Base-by-base conservation (phyloP, 2,329 filamentous ascomycete species). In the Fonsecaea pedrosoi region DNA sequence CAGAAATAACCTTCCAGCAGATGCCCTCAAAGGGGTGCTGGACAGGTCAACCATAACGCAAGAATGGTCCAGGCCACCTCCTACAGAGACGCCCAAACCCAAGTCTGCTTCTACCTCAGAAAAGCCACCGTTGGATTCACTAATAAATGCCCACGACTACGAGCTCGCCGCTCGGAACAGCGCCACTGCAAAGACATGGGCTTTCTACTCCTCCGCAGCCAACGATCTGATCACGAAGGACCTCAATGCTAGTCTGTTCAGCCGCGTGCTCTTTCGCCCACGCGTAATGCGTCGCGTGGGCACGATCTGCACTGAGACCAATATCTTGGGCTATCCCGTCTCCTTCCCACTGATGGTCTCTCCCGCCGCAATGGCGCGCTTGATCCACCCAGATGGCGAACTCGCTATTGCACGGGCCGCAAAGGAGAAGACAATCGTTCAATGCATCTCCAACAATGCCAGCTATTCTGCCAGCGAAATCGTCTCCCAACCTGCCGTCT, bases 351-450 rank as follows among this genome's bases (percentile, higher is more conserved):
- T 91, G 34, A 90, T 90, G 74, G 84, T 86, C 68, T 84, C 86
- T 38, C 88, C 89, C 0, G 87, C 88, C 1, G 87, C 87, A 1
- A 87, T 90, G 84, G 87, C 86, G 3, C 84, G 82, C 59, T 76
- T 90, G 62, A 86, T 88, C 55, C 87, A 91, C 72, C 82, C 85
- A 0, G 84, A 88, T 32, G 89, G 88, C n/a, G 89, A 91, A 75
- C 79, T 82, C 38, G 86, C 82, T 13, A 79, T 89, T 34, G 86
- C 83, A 0, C 78, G 81, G 32, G 87, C 83, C 0, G 85, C 85
- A 65, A 78, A 80, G 60, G 77, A 73, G 2, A 77, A 81, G 13
- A 83, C 85, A 0, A 82, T 89, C 6, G 83, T 88, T 35, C 86
- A 89, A 72, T 85, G 84, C 59, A 80, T 90, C 53, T 87, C 85